Evolutionary conservation across 805 yeast genomes (phyloP).

Genomic region (Myxozyma udenii): DNA sequence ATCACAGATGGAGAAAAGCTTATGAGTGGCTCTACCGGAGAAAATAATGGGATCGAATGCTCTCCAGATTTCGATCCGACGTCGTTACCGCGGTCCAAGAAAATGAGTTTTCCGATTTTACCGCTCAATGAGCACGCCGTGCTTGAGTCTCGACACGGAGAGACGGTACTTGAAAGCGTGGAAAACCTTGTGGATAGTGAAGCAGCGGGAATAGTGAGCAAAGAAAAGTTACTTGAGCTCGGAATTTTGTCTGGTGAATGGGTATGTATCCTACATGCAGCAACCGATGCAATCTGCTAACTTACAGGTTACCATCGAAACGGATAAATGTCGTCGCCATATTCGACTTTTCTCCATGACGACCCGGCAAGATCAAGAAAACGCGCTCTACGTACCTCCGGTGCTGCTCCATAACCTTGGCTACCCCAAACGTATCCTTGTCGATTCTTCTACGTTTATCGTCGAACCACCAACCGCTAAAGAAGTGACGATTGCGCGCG

Average conservation of each 20-base stretch:
- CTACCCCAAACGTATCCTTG: slow-evolving; percentile 35
- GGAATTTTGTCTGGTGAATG: slow-evolving; percentile 71
- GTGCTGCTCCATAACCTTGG: slow-evolving; percentile 52
- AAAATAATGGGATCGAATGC: not conserved
- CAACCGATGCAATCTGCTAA: too few relatives aligned
- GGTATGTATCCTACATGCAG: slow-evolving; percentile 39
- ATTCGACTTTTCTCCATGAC: slow-evolving; percentile 63
- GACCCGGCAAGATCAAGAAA: slow-evolving; percentile 42
- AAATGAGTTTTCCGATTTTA: not conserved
- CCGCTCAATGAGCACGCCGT: not conserved
- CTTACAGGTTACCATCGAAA: slow-evolving; percentile 8
- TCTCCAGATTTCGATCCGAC: not conserved
- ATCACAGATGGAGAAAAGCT: not conserved
- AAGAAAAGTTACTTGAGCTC: slow-evolving; percentile 52
- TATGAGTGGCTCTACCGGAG: not conserved
- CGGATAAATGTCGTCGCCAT: slow-evolving; percentile 31
- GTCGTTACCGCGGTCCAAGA: not conserved
- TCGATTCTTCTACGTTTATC: slow-evolving; percentile 3
- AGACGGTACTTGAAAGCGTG: not conserved
- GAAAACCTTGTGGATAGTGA: slow-evolving; percentile 45
- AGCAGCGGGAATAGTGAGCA: slow-evolving; percentile 46
- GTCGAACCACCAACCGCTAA: slow-evolving; percentile 50
- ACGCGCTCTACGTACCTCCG: slow-evolving; percentile 58
- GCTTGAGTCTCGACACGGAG: not conserved
- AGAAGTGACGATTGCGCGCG: slow-evolving; percentile 61